Evolutionary conservation across 306 rosid genomes (phyloP), one percentile per base, ranked within the genome.

Genomic region (Fagus sylvatica): DNA sequence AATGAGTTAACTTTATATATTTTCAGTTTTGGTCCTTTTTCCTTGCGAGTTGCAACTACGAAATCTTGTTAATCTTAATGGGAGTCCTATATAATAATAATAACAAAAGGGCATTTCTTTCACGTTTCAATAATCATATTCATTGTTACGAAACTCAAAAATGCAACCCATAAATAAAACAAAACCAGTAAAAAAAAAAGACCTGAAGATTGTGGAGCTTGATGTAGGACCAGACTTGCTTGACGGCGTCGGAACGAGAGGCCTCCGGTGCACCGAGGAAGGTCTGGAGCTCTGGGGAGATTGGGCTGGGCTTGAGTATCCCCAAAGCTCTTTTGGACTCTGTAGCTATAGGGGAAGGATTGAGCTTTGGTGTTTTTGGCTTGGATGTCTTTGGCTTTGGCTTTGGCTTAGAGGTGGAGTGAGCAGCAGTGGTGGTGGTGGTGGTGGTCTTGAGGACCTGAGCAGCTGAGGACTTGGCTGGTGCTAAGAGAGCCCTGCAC

Each of bases 161-260:
- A 6, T 22, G 32, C 54, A 49, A 2, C 34, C 41, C 68, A 49
- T 19, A 36, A 3, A 49, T 19, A 36, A 3, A 59, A 4, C 70
- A 73, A 59, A 19, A 15, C 4, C 2, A 13, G 10, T 41, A 36
- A 65, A 22, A 53, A 4, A 37, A 17, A 32, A 2, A 2, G 48
- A 87, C 90, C 86, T 87, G 88, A 28, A 81, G 90, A 28, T 79
- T 74, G 53, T 84, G 82, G 65, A 74, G 79, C 84, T 84, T 87
- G 83, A 87, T 74, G 77, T 87, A 76, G 61, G 80, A 80, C 90
- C 88, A 87, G 74, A 87, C 73, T 74, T 79, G 80, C 86, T 81
- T 87, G 72, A 87, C 86, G 53, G 86, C 88, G 6, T 76, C 53
- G 34, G 83, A 62, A 19, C 90, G 85, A 48, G 88, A 81, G 39